Evolutionary conservation across 2,329 filamentous ascomycete genomes (phyloP), one percentile per base, ranked within the genome.

Genomic region (Cladorrhinum sp.): DNA sequence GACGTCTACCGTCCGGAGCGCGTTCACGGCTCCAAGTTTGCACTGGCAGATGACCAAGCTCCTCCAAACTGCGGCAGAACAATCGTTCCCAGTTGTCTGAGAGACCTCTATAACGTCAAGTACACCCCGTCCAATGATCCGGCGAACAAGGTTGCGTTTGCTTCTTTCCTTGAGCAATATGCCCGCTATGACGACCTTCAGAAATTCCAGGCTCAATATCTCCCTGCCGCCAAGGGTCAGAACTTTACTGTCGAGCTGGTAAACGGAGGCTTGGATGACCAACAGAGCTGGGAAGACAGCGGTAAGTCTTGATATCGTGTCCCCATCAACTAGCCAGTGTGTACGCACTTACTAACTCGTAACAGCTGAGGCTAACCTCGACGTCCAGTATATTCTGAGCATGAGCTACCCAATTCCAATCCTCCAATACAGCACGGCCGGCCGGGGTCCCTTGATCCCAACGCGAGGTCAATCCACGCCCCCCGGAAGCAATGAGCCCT

Each of bases 401-500:
- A 75, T 88, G 61, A 80, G 79, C 64, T 80, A 79, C 63, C 80
- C 82, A 1, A 79, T 82, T 2, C 79, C 81, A 9, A 79, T 87
- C 23, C 77, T 78, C 0, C 83, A 82, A 59, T 90, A 84, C 72
- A 84, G 80, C 55, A 86, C 84, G 1, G 86, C 79, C 21, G 87
- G 86, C 79, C 51, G 80, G 79, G 2, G 86, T 66, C 78, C 89
- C 0, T 76, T 88, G 0, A 73, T 77, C 9, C 81, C 86, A 12
- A 77, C 80, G 0, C 76, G 79, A 14, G 73, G 79, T 21, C 73
- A 84, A 50, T 77, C 87, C 1, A 71, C 66, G 1, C 72, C 69
- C 21, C 69, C 33, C 21, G 86, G 84, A 0, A 87, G 84, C 65
- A 91, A 90, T 71, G 88, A 91, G 74, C 87, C 87, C 0, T 90